Evolutionary conservation across 169 alveolate species (phyloP).

Genomic region (Theileria parva): DNA sequence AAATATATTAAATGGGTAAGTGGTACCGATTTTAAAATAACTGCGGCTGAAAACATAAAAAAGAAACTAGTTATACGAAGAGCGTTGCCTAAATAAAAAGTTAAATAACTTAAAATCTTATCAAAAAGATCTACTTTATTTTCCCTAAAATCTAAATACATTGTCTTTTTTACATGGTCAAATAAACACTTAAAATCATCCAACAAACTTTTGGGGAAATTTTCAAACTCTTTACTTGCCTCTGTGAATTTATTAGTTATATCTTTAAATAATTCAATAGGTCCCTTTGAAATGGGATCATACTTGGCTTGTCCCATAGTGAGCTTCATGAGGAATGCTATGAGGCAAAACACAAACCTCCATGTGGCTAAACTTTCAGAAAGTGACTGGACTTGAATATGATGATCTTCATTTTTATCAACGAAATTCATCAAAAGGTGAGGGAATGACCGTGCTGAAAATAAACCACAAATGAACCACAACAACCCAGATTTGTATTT

Average conservation of each 20-base stretch:
- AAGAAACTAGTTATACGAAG: not conserved
- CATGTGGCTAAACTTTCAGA: not conserved
- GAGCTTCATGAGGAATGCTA: not conserved
- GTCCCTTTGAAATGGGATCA: not conserved
- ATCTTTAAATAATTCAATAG: not conserved
- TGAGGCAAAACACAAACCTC: constrained; percentile 4
- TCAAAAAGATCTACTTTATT: no score
- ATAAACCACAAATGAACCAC: constrained; percentile 1
- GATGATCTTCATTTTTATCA: not conserved
- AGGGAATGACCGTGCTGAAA: constrained; percentile 16
- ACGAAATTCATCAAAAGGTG: not conserved
- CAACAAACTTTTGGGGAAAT: not conserved
- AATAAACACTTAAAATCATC: not conserved
- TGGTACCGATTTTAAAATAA: not conserved
- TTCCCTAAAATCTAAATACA: no score
- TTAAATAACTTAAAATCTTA: no score
- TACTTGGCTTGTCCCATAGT: not conserved
- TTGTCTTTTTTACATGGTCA: not conserved
- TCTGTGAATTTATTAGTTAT: not conserved
- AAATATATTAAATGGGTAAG: not conserved
- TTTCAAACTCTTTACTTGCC: not conserved
- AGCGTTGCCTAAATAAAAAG: no score
- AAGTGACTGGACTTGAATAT: not conserved
- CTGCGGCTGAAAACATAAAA: not conserved
- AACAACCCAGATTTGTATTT: not conserved